These are phyloP conservation scores for Colletotrichum noveboracense DNA, from an alignment of 2,329 filamentous ascomycete species.

Conservation along the genomic window DNA sequence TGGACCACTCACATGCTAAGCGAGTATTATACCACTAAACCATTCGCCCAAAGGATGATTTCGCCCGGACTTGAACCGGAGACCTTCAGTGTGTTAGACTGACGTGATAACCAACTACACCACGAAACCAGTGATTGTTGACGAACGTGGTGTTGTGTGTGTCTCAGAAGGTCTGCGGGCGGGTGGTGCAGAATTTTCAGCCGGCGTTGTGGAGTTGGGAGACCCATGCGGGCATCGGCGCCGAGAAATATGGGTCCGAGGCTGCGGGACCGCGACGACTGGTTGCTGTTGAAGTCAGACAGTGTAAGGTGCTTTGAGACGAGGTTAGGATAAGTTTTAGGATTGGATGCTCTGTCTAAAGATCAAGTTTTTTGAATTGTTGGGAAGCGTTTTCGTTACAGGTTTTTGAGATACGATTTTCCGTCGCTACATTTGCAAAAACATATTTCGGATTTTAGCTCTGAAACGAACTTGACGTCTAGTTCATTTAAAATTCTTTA, in stretches of 20 bases:
- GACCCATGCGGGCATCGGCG: neutral
- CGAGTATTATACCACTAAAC: conserved; percentile 23
- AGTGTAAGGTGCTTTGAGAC: neutral
- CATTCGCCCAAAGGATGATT: conserved; percentile 9
- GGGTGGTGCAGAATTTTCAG: conserved; percentile 56
- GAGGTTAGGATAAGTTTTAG: neutral
- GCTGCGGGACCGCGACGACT: neutral
- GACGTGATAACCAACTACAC: conserved; percentile 54
- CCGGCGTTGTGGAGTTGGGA: conserved; percentile 68
- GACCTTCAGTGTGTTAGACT: conserved; percentile 42
- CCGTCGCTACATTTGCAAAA: accelerated
- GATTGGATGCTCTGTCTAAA: accelerated
- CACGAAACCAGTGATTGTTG: conserved; percentile 32
- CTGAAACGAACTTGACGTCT: accelerated
- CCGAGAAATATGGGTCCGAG: neutral
- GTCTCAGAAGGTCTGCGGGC: neutral
- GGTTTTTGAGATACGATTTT: neutral
- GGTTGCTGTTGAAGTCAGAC: neutral
- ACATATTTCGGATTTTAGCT: accelerated
- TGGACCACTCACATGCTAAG: conserved; percentile 21
- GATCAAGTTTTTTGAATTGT: neutral
- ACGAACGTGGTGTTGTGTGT: no score
- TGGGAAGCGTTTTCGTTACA: neutral
- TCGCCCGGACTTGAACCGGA: conserved; percentile 23
- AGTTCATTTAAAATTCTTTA: no score